Evolutionary conservation across 1,284 basidiomycete genomes (phyloP).

Genomic region (Trametes polyzona): DNA sequence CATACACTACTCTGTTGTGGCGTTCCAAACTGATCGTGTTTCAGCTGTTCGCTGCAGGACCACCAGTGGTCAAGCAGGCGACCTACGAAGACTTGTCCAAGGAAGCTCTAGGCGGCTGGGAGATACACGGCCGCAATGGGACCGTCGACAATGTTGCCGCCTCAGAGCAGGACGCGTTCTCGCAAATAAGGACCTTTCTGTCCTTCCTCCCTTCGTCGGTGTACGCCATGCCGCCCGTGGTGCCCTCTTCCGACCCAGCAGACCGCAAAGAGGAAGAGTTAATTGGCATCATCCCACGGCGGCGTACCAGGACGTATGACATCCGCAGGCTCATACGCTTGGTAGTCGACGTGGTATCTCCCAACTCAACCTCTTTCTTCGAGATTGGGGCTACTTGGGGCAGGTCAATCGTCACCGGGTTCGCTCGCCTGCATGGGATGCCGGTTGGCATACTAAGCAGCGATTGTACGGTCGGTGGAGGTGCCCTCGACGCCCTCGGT

Average conservation of each 20-base stretch:
- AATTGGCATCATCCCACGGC: slow-evolving; percentile 42
- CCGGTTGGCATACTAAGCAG: slow-evolving; percentile 45
- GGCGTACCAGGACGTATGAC: slow-evolving; percentile 43
- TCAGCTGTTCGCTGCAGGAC: slow-evolving; percentile 44
- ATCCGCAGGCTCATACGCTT: slow-evolving; percentile 41
- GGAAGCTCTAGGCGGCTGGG: slow-evolving; percentile 46
- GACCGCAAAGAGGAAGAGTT: slow-evolving; percentile 42
- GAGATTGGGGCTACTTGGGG: slow-evolving; percentile 48
- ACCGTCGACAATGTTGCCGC: slow-evolving; percentile 45
- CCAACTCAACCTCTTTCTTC: slow-evolving; percentile 37
- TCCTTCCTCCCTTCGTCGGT: slow-evolving; percentile 47
- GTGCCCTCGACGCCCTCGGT: slow-evolving; percentile 46
- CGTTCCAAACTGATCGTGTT: neutral
- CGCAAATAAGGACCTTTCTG: slow-evolving; percentile 42
- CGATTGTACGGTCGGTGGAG: slow-evolving; percentile 46
- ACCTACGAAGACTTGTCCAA: slow-evolving; percentile 47
- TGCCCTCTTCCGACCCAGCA: slow-evolving; percentile 28
- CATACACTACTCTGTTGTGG: neutral
- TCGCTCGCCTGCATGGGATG: slow-evolving; percentile 42
- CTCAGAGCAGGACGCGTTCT: slow-evolving; percentile 44
- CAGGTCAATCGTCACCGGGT: slow-evolving; percentile 42
- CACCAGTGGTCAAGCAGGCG: slow-evolving; percentile 46
- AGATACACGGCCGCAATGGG: slow-evolving; percentile 45
- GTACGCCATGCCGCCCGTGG: slow-evolving; percentile 38
- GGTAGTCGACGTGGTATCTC: slow-evolving; percentile 37